Percentiles rank a stretch among this genome's conserved stretches.
These are phyloP conservation scores for Pythium myriotylum DNA, from an alignment of 352 stramenopile species.

Conservation along the genomic window DNA sequence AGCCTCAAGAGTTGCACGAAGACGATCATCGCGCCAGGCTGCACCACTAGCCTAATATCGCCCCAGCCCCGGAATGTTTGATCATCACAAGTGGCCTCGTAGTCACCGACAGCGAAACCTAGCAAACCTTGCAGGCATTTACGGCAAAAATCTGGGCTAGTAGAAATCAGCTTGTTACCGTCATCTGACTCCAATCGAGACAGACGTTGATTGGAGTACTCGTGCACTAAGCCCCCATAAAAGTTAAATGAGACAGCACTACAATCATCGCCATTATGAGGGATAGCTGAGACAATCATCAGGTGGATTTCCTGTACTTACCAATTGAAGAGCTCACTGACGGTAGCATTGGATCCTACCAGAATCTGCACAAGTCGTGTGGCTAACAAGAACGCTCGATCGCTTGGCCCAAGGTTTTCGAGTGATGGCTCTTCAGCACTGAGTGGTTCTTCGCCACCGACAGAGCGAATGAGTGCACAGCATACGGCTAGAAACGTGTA, in stretches of 20 bases:
- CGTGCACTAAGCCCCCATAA: slow-evolving; percentile 34
- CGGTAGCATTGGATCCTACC: slow-evolving; percentile 16
- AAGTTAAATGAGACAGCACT: slow-evolving; percentile 34
- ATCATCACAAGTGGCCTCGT: not conserved
- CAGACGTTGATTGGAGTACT: slow-evolving; percentile 5
- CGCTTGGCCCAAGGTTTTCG: slow-evolving; percentile 1
- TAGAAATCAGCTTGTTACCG: not conserved
- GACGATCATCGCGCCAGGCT: slow-evolving; percentile 21
- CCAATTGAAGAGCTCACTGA: slow-evolving; percentile 26
- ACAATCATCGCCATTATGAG: not conserved
- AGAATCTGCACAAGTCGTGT: slow-evolving; percentile 28
- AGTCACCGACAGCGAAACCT: slow-evolving; percentile 19
- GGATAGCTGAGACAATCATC: not conserved
- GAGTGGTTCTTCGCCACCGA: not conserved
- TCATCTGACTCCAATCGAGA: not conserved
- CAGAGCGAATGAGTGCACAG: slow-evolving; percentile 26
- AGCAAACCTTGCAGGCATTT: slow-evolving; percentile 6
- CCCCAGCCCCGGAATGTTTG: not conserved
- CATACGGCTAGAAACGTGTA: slow-evolving; percentile 47
- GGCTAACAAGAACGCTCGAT: slow-evolving; percentile 14
- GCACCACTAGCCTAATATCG: not conserved
- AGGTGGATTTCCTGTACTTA: slow-evolving; percentile 4
- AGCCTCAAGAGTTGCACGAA: slow-evolving; percentile 26
- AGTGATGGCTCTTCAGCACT: not conserved
- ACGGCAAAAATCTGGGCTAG: not conserved